Base-by-base conservation (phyloP, 2,329 filamentous ascomycete genomes). In the Calonectria pauciramosa region DNA sequence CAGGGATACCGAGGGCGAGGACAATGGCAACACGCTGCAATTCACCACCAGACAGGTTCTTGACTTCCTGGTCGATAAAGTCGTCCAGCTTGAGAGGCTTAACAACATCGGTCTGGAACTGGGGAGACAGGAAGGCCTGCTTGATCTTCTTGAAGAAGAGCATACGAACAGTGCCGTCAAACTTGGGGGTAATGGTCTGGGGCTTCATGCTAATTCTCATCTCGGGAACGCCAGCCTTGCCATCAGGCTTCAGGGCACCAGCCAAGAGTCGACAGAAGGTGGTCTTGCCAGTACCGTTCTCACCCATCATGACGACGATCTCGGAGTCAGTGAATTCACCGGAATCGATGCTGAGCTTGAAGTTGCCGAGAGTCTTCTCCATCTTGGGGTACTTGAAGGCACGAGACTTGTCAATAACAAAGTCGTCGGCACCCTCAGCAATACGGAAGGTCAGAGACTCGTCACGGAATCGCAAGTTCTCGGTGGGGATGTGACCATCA, bases 81-180 rank as follows among this genome's bases (percentile, higher is more conserved):
- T 99, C 97, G 68, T 99, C 97, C 75, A 99, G 93, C 89, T 98
- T 98, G 75, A 99, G 92, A n/a, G 97, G 97, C 90, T 99, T 99
- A 89, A 99, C 97, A 72, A 99, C 97, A 86, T 99, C 97, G 18
- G 97, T 99, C 90, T 99, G 97, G 91, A 99, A 99, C 86, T 99
- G 97, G 36, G 97, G 97, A 80, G 93, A 97, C 82, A 99, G 86
- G 92, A 99, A 99, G 47, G 96, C 93, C 76, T 96, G 93, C 91
- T 98, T 98, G 88, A 99, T 99, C 89, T 97, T 96, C 93, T 99
- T 99, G 93, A 99, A 98, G 91, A 99, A 99, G 66, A 99, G 91
- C 86, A 98, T 96, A 77, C 97, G 95, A 73, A 99, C 97, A 49
- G 96, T 99, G 77, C 97, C 97, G 79, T 96, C 94, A 84, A 98